These are phyloP conservation scores for Vigna radiata DNA, from an alignment of 306 rosid species.

Conservation along the genomic window DNA sequence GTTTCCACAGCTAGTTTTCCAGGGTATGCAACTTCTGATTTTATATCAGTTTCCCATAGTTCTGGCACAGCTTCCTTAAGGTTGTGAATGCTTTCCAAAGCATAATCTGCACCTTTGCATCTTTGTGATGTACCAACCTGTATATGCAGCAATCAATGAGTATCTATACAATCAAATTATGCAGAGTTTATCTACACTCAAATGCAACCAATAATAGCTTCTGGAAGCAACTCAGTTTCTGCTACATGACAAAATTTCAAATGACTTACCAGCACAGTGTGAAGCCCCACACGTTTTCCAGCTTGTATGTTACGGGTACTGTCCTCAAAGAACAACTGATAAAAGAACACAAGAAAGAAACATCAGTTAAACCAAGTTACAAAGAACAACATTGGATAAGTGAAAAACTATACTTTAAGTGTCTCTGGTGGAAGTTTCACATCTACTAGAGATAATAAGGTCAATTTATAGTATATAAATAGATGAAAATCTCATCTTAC, in stretches of 20 bases:
- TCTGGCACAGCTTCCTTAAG: constrained; percentile 87
- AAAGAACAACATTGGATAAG: neutral
- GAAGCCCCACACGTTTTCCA: constrained; percentile 88
- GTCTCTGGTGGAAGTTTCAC: too few relatives aligned
- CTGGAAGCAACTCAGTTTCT: neutral
- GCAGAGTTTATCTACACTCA: neutral
- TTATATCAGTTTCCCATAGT: constrained; percentile 79
- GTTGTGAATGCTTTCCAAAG: constrained; percentile 92
- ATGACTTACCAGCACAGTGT: constrained; percentile 85
- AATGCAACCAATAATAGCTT: constrained; percentile 14
- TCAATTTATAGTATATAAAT: too few relatives aligned
- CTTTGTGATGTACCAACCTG: constrained; percentile 90
- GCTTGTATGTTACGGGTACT: constrained; percentile 93
- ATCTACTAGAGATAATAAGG: too few relatives aligned
- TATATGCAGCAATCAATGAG: constrained; percentile 6
- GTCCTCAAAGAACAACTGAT: constrained; percentile 93
- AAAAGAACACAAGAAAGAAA: neutral
- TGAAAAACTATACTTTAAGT: too few relatives aligned
- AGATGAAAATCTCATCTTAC: too few relatives aligned
- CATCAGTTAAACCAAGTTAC: neutral
- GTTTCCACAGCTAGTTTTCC: constrained; percentile 84
- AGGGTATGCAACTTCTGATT: constrained; percentile 77
- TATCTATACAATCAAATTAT: constrained; percentile 13
- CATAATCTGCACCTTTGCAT: constrained; percentile 93
- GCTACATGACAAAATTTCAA: constrained; percentile 34